These are phyloP conservation scores for Rubia occidens DNA, from an alignment of 305 asterid genomes.

Conservation along the genomic window DNA sequence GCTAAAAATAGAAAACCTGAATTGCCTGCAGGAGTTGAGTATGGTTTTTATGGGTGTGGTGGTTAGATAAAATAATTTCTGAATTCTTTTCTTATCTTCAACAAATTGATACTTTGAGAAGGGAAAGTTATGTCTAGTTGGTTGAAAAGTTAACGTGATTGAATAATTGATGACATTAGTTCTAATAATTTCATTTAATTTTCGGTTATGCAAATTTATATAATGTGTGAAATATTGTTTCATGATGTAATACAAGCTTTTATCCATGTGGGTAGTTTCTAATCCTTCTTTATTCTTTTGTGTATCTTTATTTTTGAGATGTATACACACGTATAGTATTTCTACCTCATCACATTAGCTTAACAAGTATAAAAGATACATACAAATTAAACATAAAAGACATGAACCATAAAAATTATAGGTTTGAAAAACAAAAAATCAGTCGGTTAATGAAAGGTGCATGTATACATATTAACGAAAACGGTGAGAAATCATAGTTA, in stretches of 20 bases:
- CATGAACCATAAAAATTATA: no score
- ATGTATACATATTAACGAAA: not conserved
- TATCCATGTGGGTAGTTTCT: constrained; percentile 27
- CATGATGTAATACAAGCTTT: constrained; percentile 18
- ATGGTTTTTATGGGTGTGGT: constrained; percentile 21
- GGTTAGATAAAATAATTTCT: constrained; percentile 18
- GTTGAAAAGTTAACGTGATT: not conserved
- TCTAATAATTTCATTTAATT: no score
- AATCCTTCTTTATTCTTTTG: not conserved
- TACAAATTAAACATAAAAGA: no score
- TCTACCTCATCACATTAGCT: no score
- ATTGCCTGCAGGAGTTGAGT: constrained; percentile 4
- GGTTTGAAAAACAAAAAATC: no score
- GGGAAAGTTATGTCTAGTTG: not conserved
- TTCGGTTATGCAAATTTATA: not conserved
- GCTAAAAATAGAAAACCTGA: constrained; percentile 31
- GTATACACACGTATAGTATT: no score
- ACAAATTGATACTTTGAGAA: not conserved
- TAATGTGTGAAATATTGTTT: not conserved
- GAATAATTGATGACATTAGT: not conserved
- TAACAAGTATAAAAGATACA: no score
- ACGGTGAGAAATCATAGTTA: not conserved
- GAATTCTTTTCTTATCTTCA: not conserved
- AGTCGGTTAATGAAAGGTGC: not conserved
- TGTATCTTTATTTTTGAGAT: not conserved